Base-by-base conservation (phyloP, 495 filamentous ascomycete species). In the Xylaria palmicola region DNA sequence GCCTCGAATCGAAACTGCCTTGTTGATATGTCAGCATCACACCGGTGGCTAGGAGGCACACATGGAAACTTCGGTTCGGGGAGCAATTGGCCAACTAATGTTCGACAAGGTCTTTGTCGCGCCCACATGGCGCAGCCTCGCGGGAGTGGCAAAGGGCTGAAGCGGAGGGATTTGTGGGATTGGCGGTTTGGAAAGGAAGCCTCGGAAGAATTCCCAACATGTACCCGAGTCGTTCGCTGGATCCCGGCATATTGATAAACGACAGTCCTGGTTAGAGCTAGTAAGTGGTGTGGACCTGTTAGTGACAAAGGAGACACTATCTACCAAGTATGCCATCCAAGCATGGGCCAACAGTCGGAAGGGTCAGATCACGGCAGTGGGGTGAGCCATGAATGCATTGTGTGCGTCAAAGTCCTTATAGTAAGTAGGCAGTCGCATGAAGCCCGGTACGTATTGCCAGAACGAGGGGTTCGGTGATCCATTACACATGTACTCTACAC, bases 11-110 rank as follows among this genome's bases (percentile, higher is more conserved):
- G 17, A 56, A n/a, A 24, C 53, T 56, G 39, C 37, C 51, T 44
- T 40, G 43, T 56, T 56, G 6, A 56, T 19, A 44, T 34, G 53
- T 22, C 30, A 1, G 37, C 26, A 56, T 34, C 53, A 56, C 8
- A 34, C 17, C 53, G 34, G 39, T 17, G 39, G 19, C 24, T 24
- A 27, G 36, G 36, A n/a, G 32, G 17, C 8, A 6, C n/a, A 19
- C 2, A 43, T 26, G 29, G 36, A 53, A 53, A 39, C 32, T n/a
- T 26, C 13, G 45, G 26, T 50, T 49, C 2, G 12, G 22, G 48
- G 17, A 26, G 29, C 29, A 34, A 50, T 19, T 37, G 4, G 19
- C n/a, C 32, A 17, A 36, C 4, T 44, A 30, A n/a, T 43, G 26
- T 9, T 56, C 27, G 22, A 34, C 34, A 37, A n/a, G 13, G 19